phyloP scores from a whole-genome alignment of 768 basidiomycete species.

The Phlebiopsis gigantea region DNA sequence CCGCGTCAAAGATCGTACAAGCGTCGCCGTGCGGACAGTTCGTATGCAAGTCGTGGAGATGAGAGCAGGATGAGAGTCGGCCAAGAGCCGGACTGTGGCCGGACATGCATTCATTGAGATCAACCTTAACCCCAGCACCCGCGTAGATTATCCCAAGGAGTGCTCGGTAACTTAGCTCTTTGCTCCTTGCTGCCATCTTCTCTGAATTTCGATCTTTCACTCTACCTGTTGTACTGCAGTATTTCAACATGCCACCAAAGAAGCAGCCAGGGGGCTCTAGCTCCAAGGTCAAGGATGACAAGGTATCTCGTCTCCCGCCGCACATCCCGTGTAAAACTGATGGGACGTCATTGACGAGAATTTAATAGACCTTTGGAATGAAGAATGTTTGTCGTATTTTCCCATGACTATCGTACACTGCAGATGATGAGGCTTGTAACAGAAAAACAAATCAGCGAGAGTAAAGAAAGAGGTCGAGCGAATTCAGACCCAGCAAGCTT shows the following conservation, averaged over 20 bases:
- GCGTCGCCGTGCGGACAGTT: background rate
- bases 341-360: slow-evolving; percentile 20
- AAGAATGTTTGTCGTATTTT: slow-evolving; percentile 60
- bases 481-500: slow-evolving; percentile 72
- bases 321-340: slow-evolving; percentile 20
- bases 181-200: background rate
- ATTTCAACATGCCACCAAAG: slow-evolving; percentile 75
- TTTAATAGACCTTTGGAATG: slow-evolving; percentile 73
- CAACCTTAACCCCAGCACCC: background rate
- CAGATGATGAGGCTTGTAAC: slow-evolving; percentile 6
- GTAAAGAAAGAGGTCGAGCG: slow-evolving; percentile 81
- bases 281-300: slow-evolving; percentile 77
- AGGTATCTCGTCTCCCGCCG: slow-evolving; percentile 41
- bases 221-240: no score
- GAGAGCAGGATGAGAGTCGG: background rate
- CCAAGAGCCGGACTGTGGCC: background rate
- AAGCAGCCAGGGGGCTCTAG: slow-evolving; percentile 49
- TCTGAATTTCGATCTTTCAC: background rate
- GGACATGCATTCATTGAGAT: background rate
- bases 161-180: background rate
- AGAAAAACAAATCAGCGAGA: slow-evolving; percentile 95
- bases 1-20: background rate
- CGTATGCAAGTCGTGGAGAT: background rate
- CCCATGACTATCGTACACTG: background rate
- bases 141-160: background rate